These are phyloP conservation scores for Piper longum DNA, from an alignment of 164 flowering plant species.

Conservation along the genomic window DNA sequence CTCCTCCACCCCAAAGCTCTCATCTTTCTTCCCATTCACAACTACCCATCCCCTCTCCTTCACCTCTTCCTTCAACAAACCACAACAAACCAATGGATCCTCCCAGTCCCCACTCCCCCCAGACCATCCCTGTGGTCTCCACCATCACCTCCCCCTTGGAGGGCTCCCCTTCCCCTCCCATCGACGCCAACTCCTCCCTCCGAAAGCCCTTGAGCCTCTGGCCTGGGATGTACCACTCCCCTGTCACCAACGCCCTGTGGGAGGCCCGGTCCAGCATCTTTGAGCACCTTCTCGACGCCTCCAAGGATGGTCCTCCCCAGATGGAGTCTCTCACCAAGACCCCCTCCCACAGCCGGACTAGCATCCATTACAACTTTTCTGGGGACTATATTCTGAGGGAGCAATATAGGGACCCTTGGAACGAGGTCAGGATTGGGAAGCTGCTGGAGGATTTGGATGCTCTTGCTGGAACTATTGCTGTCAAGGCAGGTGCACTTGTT, in stretches of 20 bases:
- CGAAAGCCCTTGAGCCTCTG: slow-evolving; percentile 73
- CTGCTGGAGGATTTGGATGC: slow-evolving; percentile 93
- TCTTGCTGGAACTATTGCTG: slow-evolving; percentile 84
- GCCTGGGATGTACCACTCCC: slow-evolving; percentile 98
- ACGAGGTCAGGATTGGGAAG: slow-evolving; percentile 74
- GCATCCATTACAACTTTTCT: slow-evolving; percentile 60
- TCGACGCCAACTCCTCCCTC: slow-evolving; percentile 63
- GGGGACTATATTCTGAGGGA: slow-evolving; percentile 61
- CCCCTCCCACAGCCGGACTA: slow-evolving; percentile 63
- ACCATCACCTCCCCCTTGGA: slow-evolving; percentile 29
- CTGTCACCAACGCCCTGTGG: slow-evolving; percentile 88
- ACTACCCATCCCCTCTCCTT: not conserved
- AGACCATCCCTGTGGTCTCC: slow-evolving; percentile 27
- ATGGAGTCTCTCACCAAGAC: slow-evolving; percentile 36
- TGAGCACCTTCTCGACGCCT: slow-evolving; percentile 52
- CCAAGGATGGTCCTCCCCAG: slow-evolving; percentile 54
- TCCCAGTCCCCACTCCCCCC: not conserved
- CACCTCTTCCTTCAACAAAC: not conserved
- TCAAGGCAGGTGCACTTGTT: slow-evolving; percentile 34
- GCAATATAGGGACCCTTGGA: slow-evolving; percentile 93
- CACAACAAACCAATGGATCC: slow-evolving; percentile 3
- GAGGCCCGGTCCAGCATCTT: slow-evolving; percentile 68
- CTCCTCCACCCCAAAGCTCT: not conserved
- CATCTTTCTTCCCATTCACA: not conserved
- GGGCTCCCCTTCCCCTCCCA: slow-evolving; percentile 19